Percentiles rank a stretch among this genome's conserved stretches.
phyloP scores from a whole-genome alignment of 345 rosid genomes.

The Xanthoceras sorbifolium region DNA sequence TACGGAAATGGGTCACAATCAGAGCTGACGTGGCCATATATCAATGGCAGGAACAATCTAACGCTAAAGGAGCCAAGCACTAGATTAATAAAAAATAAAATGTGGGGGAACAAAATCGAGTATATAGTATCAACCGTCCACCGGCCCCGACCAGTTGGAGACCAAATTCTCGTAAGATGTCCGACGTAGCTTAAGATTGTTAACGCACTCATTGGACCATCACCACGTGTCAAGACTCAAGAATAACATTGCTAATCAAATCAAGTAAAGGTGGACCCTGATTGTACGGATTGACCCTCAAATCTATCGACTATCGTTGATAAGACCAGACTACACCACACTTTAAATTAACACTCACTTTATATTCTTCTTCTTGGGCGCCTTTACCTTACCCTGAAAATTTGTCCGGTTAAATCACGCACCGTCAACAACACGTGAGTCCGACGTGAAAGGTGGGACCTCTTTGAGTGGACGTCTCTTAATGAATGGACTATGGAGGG shows the following conservation, averaged over 20 bases:
- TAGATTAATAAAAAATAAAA: not conserved
- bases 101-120: too few relatives aligned
- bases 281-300: not conserved
- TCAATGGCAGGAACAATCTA: not conserved
- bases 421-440: not conserved
- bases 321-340: not conserved
- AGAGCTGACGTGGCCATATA: not conserved
- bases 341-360: too few relatives aligned
- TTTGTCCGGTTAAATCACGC: not conserved
- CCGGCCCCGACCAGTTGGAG: not conserved
- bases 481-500: not conserved
- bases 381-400: too few relatives aligned
- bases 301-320: not conserved
- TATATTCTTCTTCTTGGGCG: not conserved
- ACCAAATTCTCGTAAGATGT: not conserved
- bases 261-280: not conserved
- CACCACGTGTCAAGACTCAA: not conserved
- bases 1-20: not conserved
- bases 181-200: not conserved
- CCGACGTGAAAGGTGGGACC: not conserved
- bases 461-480: not conserved
- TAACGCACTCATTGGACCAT: too few relatives aligned
- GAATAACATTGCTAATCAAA: not conserved
- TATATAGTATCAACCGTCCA: not conserved
- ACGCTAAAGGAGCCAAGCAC: not conserved